Base-by-base conservation (phyloP, 2,329 filamentous ascomycete species). In the Colletotrichum karsti region DNA sequence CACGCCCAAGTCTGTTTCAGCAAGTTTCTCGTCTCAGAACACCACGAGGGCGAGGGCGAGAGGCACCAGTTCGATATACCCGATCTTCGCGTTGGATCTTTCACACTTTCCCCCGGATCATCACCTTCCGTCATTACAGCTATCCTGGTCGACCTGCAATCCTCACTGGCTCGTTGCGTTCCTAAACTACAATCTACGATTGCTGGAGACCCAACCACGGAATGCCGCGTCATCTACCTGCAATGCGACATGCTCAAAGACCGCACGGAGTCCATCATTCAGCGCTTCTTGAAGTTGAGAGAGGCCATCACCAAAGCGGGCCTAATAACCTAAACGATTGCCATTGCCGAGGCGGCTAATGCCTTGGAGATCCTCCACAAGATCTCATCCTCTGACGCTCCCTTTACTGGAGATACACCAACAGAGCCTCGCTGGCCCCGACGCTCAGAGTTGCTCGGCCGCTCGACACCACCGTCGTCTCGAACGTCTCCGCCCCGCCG, bases 61-160 rank as follows among this genome's bases (percentile, higher is more conserved):
- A 75, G 78, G 13, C 79, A 77, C 1, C 73, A 74, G 6, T 74
- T 82, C 39, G 75, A 77, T 18, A 75, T 83, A 4, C 80, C 81
- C 0, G 77, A 82, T 51, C 78, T 83, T 13, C 77, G 78, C 4
- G 77, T 84, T 5, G 82, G 82, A 2, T 77, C 78, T 2, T 81
- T 81, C 50, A 71, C 79, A 18, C 76, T 78, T 6, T 76, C 77
- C 3, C 74, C 74, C 10, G 67, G 69, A 1, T 75, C 77, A 5
- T 78, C 79, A 4, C 75, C 76, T 5, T 73, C 78, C 7, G 75
- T 81, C 72, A 72, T 79, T 48, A 70, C 76, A 3, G 70, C 76
- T 3, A 73, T 80, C 69, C 30, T 81, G 4, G 66, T 76, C 5
- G 77, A 80, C 46, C 70, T 80, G 24, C 73, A 79, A 28, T 58